phyloP scores from a whole-genome alignment of 2,329 filamentous ascomycete genomes.

The Botrytis fabae region DNA sequence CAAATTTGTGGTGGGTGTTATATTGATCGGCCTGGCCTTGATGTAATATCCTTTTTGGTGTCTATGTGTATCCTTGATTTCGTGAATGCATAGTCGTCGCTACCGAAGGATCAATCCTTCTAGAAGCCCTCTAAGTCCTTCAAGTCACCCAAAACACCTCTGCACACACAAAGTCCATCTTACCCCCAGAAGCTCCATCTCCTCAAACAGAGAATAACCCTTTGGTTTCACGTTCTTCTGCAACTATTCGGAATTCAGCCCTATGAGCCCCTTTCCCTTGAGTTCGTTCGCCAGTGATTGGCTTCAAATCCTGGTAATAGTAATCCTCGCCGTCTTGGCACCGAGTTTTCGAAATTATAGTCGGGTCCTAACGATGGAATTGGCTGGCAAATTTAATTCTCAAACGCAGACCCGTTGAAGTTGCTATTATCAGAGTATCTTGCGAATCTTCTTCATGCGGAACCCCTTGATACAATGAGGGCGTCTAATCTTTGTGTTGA shows the following conservation, averaged over 20 bases:
- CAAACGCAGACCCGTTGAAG: slow-evolving; percentile 12
- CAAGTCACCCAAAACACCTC: neutral
- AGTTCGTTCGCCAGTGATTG: neutral
- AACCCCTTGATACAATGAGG: neutral
- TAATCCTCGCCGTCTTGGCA: slow-evolving; percentile 18
- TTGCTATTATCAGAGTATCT: slow-evolving; percentile 14
- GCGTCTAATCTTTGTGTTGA: neutral
- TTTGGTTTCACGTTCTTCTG: slow-evolving; percentile 15
- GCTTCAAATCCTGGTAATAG: neutral
- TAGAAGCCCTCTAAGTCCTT: slow-evolving; percentile 6
- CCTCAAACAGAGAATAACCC: slow-evolving; percentile 1
- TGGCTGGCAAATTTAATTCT: slow-evolving; percentile 16
- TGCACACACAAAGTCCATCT: neutral
- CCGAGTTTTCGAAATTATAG: neutral
- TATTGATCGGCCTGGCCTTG: neutral
- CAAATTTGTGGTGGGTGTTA: neutral
- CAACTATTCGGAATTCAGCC: slow-evolving; percentile 22
- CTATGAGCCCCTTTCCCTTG: slow-evolving; percentile 19
- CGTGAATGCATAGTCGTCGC: neutral
- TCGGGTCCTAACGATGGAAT: slow-evolving; percentile 1
- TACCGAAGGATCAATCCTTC: slow-evolving; percentile 14
- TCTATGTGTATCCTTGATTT: neutral
- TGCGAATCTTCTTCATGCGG: slow-evolving; percentile 6
- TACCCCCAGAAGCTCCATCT: slow-evolving; percentile 6
- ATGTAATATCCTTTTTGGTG: neutral